These are phyloP conservation scores for Ophiostoma novo-ulmi DNA, from an alignment of 2,329 filamentous ascomycete species.

Conservation along the genomic window DNA sequence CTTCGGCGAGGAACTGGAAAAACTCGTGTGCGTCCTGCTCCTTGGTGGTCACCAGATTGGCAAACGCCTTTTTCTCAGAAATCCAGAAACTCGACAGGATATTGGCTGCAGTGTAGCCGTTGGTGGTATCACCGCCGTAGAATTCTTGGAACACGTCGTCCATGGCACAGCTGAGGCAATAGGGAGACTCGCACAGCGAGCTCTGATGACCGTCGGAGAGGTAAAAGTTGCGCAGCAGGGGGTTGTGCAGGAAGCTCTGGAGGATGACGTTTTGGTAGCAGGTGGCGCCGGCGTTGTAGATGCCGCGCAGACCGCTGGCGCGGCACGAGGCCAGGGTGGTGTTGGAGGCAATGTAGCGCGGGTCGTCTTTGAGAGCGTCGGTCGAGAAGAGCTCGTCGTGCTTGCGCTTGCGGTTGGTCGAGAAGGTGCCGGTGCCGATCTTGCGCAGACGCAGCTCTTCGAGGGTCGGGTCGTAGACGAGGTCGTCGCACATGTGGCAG, in stretches of 20 bases:
- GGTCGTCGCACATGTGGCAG: conserved; percentile 76
- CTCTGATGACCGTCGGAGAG: conserved; percentile 83
- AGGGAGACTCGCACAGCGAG: conserved; percentile 60
- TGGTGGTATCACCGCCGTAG: conserved; percentile 68
- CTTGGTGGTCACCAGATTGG: conserved; percentile 79
- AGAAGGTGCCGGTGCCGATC: conserved; percentile 60
- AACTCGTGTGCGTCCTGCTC: conserved; percentile 98
- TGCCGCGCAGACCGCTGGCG: conserved; percentile 79
- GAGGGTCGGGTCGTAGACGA: conserved; percentile 75
- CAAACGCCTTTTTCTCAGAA: conserved; percentile 65
- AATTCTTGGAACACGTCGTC: conserved; percentile 71
- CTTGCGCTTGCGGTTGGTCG: conserved; percentile 67
- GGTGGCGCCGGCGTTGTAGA: conserved; percentile 97
- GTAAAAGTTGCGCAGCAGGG: conserved; percentile 85
- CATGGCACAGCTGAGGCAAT: conserved; percentile 66
- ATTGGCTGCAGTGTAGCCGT: conserved; percentile 84
- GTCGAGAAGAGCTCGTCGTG: conserved; percentile 60
- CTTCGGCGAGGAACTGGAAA: conserved; percentile 90
- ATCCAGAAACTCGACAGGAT: conserved; percentile 89
- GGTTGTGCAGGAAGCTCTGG: conserved; percentile 90
- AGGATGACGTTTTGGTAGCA: conserved; percentile 97
- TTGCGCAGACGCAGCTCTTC: conserved; percentile 70
- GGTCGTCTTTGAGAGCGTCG: conserved; percentile 63
- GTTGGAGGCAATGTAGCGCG: conserved; percentile 70
- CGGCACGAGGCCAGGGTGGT: conserved; percentile 62